Evolutionary conservation across 2,329 filamentous ascomycete species (phyloP).

Genomic region (Cercospora sp.): DNA sequence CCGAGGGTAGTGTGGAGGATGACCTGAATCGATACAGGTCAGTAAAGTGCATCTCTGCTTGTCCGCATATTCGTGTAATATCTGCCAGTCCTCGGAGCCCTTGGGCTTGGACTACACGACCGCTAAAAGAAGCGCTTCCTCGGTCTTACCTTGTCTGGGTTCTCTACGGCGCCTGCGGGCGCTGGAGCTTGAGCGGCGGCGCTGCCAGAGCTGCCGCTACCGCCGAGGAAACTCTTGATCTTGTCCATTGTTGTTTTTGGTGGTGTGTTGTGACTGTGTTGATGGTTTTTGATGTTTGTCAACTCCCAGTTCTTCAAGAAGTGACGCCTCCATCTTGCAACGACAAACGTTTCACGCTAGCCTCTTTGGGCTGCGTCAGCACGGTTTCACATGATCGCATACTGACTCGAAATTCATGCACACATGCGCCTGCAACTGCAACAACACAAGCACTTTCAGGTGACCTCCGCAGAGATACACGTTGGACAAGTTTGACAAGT

Average conservation of each 20-base stretch:
- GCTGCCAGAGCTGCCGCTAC: constrained; percentile 19
- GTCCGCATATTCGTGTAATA: background rate
- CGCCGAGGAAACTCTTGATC: constrained; percentile 28
- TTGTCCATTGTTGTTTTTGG: constrained; percentile 24
- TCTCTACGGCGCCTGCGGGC: constrained; percentile 9
- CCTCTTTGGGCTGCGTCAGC: background rate
- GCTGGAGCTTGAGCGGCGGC: constrained; percentile 9
- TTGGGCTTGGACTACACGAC: background rate
- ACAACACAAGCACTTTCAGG: background rate
- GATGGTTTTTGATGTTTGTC: background rate
- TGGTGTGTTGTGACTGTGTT: background rate
- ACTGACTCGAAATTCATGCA: background rate
- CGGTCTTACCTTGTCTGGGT: constrained; percentile 11
- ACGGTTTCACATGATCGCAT: background rate
- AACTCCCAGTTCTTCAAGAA: background rate
- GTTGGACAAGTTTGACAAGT: background rate
- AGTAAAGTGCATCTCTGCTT: background rate
- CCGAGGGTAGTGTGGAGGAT: constrained; percentile 38
- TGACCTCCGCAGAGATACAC: background rate
- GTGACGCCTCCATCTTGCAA: background rate
- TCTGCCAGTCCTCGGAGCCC: background rate
- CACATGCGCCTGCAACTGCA: background rate
- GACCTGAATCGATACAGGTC: constrained; percentile 19
- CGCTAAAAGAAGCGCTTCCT: background rate
- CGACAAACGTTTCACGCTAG: constrained; percentile 1